Base-by-base conservation (phyloP, 2,329 filamentous ascomycete genomes). In the Ophiostoma ulmi region DNA sequence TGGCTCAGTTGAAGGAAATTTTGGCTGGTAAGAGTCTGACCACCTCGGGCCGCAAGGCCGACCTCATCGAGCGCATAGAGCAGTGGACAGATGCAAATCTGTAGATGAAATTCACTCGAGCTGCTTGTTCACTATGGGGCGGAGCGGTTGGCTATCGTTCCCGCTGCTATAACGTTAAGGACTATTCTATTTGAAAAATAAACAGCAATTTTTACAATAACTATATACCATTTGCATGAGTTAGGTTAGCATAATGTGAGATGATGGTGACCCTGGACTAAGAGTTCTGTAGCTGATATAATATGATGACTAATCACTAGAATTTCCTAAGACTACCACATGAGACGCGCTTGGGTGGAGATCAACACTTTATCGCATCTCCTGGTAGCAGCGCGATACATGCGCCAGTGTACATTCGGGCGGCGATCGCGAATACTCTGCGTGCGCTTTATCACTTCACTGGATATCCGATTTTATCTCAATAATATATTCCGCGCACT, bases 1-100 rank as follows among this genome's bases (percentile, higher is more conserved):
- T 88, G 10, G 81, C 79, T 0, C 83, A 85, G 69, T 77, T 88
- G 44, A 86, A 82, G 72, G 82, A 83, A 31, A 76, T 86, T 7
- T 78, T 87, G 48, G 79, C 76, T 0, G 79, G 79, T 38, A 83
- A 83, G 71, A 84, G 83, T 0, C 74, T 87, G 52, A 83, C 82
- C 41, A 81, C 81, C 0, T 76, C 80, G 8, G 86, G 86, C 0
- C 81, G 81, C 75, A 88, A 88, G 78, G 81, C 81, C 1, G 84
- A 86, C 1, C 75, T 88, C 67, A 75, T 87, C 5, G 86, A 88
- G 73, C 82, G 83, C 72, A 76, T 88, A 48, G 86, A 87, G 76
- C 78, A 85, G 72, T 88, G 85, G 85, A 78, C 84, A 13, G 86
- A 87, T 70, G 80, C 81, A 64, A 84, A 84, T 69, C 68, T 73